Evolutionary conservation across 768 basidiomycete genomes (phyloP), one percentile per base, ranked within the genome.

Genomic region (Amanita rubescens): DNA sequence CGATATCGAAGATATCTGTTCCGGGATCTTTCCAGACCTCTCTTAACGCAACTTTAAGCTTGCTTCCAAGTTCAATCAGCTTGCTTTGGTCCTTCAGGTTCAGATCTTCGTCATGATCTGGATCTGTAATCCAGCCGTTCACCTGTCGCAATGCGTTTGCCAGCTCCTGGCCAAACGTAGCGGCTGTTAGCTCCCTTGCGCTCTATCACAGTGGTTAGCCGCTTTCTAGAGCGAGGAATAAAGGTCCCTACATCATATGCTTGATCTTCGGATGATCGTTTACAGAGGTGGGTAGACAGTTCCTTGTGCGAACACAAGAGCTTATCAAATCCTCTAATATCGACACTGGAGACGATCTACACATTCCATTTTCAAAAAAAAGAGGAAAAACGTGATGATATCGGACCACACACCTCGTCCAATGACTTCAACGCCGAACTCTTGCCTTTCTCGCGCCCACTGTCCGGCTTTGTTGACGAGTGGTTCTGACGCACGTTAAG

Each of bases 81-180:
- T 74, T 75, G 17, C 55, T 62, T 10, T 60, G 49, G 43, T 78
- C 74, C 60, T 71, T 73, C n/a, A 71, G 54, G 38, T 73, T 72
- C 24, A 73, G 59, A 37, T 79, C 76, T 5, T 75, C 76, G 37
- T 76, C 72, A 3, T 67, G 66, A 54, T 68, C 71, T 3, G 76
- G 69, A 42, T 76, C 69, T 8, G 75, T 68, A 19, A 90, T 67
- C 63, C 74, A 72, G 5, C 67, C 63, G 59, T 80, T 73, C 15
- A 84, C 70, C 45, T 82, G 76, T 53, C 78, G 81, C 20, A 94
- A 69, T 2, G 82, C 81, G 19, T 67, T 62, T n/a, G 90, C 86
- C 2, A 95, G 69, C 58, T 95, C 94, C 62, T 90, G 84, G 0
- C 90, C 90, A 69, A 92, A 83, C 0, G 84, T 77, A 1, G 87